Conservation (phyloP, 176 grass and related monocot genomes). For the Lolium multiflorum region DNA sequence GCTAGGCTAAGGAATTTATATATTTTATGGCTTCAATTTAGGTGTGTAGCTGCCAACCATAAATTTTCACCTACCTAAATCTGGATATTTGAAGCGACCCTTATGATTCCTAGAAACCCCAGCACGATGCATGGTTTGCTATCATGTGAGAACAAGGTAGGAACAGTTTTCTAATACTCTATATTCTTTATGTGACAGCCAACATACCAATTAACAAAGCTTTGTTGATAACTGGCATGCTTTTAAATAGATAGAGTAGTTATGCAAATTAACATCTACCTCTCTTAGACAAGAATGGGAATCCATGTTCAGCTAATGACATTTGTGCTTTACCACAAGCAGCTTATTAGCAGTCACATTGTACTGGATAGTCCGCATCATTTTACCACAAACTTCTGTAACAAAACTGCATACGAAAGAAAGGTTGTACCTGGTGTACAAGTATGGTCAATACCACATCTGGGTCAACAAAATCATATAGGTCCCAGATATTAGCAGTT, state of each 20-base stretch:
- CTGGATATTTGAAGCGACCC: background rate
- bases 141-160: background rate
- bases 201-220: conserved; percentile 20
- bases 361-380: background rate
- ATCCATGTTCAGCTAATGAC: conserved; percentile 1
- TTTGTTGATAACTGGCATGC: background rate
- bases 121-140: background rate
- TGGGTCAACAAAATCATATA: conserved; percentile 93
- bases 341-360: conserved; percentile 9
- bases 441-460: conserved; percentile 89
- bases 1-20: background rate
- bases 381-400: conserved; percentile 6
- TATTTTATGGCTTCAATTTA: background rate
- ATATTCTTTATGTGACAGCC: background rate
- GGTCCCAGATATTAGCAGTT: conserved; percentile 85
- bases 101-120: background rate
- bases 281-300: background rate
- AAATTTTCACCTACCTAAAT: background rate
- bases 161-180: background rate
- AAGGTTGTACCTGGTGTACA: conserved; percentile 81
- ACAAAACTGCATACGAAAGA: conserved; percentile 16
- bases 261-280: background rate
- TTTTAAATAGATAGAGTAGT: background rate
- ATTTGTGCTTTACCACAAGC: conserved; percentile 31
- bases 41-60: background rate